phyloP scores from a whole-genome alignment of 306 rosid species.

The Cucurbita maxima region DNA sequence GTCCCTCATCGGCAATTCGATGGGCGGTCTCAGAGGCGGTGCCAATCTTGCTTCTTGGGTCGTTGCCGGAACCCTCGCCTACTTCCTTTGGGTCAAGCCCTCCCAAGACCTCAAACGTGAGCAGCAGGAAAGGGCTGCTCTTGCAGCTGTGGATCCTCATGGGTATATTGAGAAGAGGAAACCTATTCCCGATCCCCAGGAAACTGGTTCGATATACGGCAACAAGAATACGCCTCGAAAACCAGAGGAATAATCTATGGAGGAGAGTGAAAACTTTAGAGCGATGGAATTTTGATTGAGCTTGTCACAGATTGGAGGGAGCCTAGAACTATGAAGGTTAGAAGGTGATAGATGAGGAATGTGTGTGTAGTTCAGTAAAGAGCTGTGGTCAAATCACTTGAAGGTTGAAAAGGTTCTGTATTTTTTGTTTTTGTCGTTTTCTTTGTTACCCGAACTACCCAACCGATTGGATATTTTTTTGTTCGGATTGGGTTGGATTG shows the following conservation, averaged over 20 bases:
- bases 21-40: constrained; percentile 79
- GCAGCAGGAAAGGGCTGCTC: constrained; percentile 66
- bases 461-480: too few species aligned
- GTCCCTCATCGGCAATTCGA: constrained; percentile 55
- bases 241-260: constrained; percentile 15
- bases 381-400: background rate
- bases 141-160: constrained; percentile 49
- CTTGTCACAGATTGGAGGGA: background rate
- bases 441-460: too few species aligned
- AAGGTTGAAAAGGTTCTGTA: background rate
- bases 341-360: background rate
- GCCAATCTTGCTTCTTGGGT: constrained; percentile 80
- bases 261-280: background rate
- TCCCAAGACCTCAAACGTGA: constrained; percentile 69
- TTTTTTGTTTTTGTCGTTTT: background rate
- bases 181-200: constrained; percentile 91
- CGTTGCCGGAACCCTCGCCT: constrained; percentile 89
- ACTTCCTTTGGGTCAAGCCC: constrained; percentile 90
- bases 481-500: too few species aligned
- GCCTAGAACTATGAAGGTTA: background rate
- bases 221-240: constrained; percentile 33
- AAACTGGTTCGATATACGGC: constrained; percentile 65
- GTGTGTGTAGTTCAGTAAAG: background rate
- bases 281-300: background rate
- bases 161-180: constrained; percentile 61